Base-by-base conservation (phyloP, 2,329 filamentous ascomycete species). In the Botrytis galanthina region DNA sequence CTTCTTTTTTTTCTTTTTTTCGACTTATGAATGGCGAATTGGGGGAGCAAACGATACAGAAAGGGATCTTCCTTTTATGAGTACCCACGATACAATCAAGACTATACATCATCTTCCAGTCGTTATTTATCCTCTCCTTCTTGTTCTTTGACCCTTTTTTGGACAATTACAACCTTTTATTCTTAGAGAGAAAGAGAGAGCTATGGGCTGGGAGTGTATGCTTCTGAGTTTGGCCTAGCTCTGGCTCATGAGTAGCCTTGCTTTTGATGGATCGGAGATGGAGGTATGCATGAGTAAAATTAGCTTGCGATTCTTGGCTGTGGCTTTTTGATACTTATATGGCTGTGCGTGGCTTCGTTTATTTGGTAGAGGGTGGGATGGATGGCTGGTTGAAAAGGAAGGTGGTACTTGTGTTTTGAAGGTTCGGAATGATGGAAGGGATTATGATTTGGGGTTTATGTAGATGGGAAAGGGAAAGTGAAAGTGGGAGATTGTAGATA, bases 81-180 rank as follows among this genome's bases (percentile, higher is more conserved):
- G 61, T 59, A 72, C 61, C 61, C 70, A 72, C 59, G 61, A 71
- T 51, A 39, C 26, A 71, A 39, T 22, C 42, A 39, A 54, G 60
- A 66, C 29, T 71, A 59, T 71, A 32, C n/a, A 57, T 39, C 26
- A 57, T 39, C 26, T 66, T 59, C 57, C 35, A 35, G 51, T 67
- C 37, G 61, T 72, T 44, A 14, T 32, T 71, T 42, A 46, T 48
- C 20, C 35, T 44, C 37, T 63, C 1, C 46, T 46, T 20, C 42
- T 48, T 26, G n/a, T 60, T 42, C 42, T 42, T 61, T 70, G 51
- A 57, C n/a, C 32, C 39, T 35, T 42, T 57, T 72, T 51, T 67
- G 64, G 64, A 67, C 46, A 67, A 29, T 54, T 67, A 54, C 32
- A 67, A 7, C 10, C n/a, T 67, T 67, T 54, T 54, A 54, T 67